phyloP scores from a whole-genome alignment of 2,329 filamentous ascomycete species.

The Monosporascus sp. region DNA sequence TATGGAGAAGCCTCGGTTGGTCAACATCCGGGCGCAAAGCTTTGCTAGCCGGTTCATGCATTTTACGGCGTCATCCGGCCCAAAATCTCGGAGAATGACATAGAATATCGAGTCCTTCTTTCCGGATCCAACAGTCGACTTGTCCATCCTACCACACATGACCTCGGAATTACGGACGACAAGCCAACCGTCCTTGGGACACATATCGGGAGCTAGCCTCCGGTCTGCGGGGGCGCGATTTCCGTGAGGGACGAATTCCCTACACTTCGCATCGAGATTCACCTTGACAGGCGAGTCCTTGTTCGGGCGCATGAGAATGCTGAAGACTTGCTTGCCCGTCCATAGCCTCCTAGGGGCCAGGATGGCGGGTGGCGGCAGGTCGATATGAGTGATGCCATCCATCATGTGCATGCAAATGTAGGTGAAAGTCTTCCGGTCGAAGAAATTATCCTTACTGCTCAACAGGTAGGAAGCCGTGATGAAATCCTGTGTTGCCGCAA shows the following conservation, averaged over 20 bases:
- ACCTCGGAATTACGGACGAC: conserved; percentile 94
- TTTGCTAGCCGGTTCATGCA: conserved; percentile 94
- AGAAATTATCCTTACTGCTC: conserved; percentile 90
- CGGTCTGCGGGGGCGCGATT: conserved; percentile 48
- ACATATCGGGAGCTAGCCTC: conserved; percentile 60
- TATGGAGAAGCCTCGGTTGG: conserved; percentile 91
- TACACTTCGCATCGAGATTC: conserved; percentile 90
- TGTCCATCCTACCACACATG: conserved; percentile 98
- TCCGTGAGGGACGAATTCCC: conserved; percentile 53
- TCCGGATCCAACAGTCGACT: conserved; percentile 90
- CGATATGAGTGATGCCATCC: conserved; percentile 68
- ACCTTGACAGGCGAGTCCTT: conserved; percentile 75
- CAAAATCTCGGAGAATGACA: conserved; percentile 91
- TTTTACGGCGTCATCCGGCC: conserved; percentile 78
- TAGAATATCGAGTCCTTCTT: conserved; percentile 99
- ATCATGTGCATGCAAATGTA: conserved; percentile 95
- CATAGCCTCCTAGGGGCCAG: conserved; percentile 81
- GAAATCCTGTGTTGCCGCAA: conserved; percentile 98
- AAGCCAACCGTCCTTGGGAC: conserved; percentile 83
- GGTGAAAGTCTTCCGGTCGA: conserved; percentile 79
- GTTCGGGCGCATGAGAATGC: conserved; percentile 84
- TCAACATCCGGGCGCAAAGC: conserved; percentile 81
- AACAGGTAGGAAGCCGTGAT: conserved; percentile 91
- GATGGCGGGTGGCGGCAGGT: conserved; percentile 82
- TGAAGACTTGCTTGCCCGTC: conserved; percentile 98